phyloP scores from a whole-genome alignment of 1,139 yeast genomes.

The Pichia sp. region DNA sequence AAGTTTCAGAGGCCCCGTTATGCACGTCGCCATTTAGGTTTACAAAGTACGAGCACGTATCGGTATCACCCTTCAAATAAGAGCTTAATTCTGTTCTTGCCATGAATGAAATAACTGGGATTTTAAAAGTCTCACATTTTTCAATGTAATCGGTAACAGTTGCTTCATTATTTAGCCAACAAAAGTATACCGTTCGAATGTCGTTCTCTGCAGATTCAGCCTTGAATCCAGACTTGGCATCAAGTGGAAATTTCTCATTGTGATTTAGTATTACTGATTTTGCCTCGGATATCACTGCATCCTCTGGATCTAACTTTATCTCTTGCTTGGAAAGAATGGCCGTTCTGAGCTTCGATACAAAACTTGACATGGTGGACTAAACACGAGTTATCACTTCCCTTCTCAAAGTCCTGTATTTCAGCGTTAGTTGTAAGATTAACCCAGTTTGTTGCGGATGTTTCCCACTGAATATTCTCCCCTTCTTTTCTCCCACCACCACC shows the following conservation, averaged over 20 bases:
- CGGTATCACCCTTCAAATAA: slow-evolving; percentile 71
- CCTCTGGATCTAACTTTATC: slow-evolving; percentile 1
- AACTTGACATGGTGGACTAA: not conserved
- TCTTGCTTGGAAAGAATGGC: slow-evolving; percentile 2
- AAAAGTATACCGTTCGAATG: slow-evolving; percentile 51
- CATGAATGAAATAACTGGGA: slow-evolving; percentile 73
- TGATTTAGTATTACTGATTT: slow-evolving; percentile 28
- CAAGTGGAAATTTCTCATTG: slow-evolving; percentile 32
- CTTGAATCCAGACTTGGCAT: slow-evolving; percentile 50
- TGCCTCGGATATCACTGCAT: slow-evolving; percentile 22
- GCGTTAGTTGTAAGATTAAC: too few species aligned
- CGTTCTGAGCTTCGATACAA: slow-evolving; percentile 5
- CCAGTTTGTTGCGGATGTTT: not conserved
- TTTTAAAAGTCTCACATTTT: slow-evolving; percentile 59
- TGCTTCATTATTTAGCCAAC: slow-evolving; percentile 69
- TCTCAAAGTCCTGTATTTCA: too few species aligned
- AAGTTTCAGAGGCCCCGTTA: not conserved
- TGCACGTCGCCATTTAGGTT: not conserved
- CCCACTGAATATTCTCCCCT: not conserved
- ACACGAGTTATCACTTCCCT: too few species aligned
- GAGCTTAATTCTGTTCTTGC: slow-evolving; percentile 81
- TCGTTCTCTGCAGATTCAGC: slow-evolving; percentile 10
- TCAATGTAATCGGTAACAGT: slow-evolving; percentile 80
- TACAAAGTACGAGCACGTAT: slow-evolving; percentile 49
- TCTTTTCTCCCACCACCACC: not conserved